These are phyloP conservation scores for Plicaturopsis crispa DNA, from an alignment of 768 basidiomycete genomes.

Conservation along the genomic window DNA sequence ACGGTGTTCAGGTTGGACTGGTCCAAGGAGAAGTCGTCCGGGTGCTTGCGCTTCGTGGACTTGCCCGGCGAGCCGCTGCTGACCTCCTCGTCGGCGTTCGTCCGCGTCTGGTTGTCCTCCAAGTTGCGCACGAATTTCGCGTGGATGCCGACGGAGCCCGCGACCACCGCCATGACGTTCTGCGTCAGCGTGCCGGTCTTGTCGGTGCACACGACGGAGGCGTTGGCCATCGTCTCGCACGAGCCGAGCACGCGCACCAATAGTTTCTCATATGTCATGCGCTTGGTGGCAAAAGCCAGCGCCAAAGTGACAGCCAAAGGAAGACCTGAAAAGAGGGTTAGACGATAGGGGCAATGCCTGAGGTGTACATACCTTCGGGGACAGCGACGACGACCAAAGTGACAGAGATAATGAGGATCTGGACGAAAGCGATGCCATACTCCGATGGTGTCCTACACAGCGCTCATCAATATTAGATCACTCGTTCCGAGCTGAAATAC, in stretches of 20 bases:
- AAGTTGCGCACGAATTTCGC: constrained; percentile 87
- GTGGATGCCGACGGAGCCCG: constrained; percentile 89
- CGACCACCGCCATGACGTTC: constrained; percentile 94
- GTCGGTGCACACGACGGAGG: constrained; percentile 92
- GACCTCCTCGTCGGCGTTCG: constrained; percentile 59
- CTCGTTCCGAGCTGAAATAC: constrained; percentile 9
- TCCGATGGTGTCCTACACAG: constrained; percentile 53
- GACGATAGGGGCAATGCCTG: constrained; percentile 3
- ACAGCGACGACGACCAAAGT: constrained; percentile 87
- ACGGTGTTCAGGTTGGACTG: constrained; percentile 57
- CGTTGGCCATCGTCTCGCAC: constrained; percentile 98
- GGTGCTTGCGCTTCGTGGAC: constrained; percentile 33
- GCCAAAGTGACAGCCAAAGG: constrained; percentile 96
- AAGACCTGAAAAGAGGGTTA: constrained; percentile 44
- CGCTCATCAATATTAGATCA: no score
- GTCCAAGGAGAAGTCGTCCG: constrained; percentile 82
- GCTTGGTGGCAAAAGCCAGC: constrained; percentile 92
- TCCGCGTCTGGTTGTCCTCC: constrained; percentile 59
- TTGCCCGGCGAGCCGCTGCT: constrained; percentile 16
- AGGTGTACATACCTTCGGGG: constrained; percentile 53
- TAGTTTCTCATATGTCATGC: constrained; percentile 95
- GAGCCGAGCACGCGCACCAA: constrained; percentile 94
- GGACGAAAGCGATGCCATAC: constrained; percentile 86
- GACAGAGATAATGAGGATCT: constrained; percentile 91
- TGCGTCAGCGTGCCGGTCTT: constrained; percentile 96